Percentiles rank a stretch among this genome's conserved stretches.
Conservation (phyloP, 2,329 filamentous ascomycete species). For the Botrytis hyacinthi region DNA sequence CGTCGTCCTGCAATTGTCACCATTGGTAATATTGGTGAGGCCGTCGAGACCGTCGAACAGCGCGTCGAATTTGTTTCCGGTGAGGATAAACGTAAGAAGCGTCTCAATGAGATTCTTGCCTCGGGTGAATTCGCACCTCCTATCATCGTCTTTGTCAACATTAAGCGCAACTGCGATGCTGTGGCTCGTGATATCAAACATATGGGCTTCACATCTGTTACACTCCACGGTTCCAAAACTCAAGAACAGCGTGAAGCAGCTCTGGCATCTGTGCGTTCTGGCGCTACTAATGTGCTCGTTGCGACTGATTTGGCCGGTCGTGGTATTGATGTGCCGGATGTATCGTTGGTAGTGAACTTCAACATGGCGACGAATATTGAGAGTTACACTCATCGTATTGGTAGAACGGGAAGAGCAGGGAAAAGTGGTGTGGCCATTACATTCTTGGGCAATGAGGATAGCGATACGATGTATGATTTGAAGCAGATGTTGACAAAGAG, state of each 20-base stretch:
- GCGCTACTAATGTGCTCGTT: slow-evolving; percentile 81
- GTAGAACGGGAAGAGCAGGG: slow-evolving; percentile 93
- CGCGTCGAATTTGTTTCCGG: slow-evolving; percentile 87
- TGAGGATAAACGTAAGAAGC: slow-evolving; percentile 95
- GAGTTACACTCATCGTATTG: slow-evolving; percentile 93
- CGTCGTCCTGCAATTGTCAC: slow-evolving; percentile 90
- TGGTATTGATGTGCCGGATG: slow-evolving; percentile 96
- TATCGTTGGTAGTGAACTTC: slow-evolving; percentile 94
- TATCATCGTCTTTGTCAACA: slow-evolving; percentile 99
- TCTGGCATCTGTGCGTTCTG: slow-evolving; percentile 77
- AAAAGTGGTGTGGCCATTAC: slow-evolving; percentile 97
- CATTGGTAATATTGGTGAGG: slow-evolving; percentile 91
- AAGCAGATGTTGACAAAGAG: slow-evolving; percentile 96
- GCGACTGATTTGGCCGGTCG: slow-evolving; percentile 93
- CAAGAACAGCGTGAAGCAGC: slow-evolving; percentile 97
- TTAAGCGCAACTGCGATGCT: slow-evolving; percentile 97
- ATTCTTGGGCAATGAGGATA: slow-evolving; percentile 87
- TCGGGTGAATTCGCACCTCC: slow-evolving; percentile 79
- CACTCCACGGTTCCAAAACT: slow-evolving; percentile 91
- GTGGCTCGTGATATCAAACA: slow-evolving; percentile 91
- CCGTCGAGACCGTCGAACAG: slow-evolving; percentile 96
- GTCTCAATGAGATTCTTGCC: slow-evolving; percentile 83
- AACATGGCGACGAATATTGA: slow-evolving; percentile 96
- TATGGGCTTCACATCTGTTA: slow-evolving; percentile 88
- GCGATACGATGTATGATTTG: slow-evolving; percentile 88